Evolutionary conservation across 352 stramenopile genomes (phyloP).

Genomic region (Phytopythium ostracodes): DNA sequence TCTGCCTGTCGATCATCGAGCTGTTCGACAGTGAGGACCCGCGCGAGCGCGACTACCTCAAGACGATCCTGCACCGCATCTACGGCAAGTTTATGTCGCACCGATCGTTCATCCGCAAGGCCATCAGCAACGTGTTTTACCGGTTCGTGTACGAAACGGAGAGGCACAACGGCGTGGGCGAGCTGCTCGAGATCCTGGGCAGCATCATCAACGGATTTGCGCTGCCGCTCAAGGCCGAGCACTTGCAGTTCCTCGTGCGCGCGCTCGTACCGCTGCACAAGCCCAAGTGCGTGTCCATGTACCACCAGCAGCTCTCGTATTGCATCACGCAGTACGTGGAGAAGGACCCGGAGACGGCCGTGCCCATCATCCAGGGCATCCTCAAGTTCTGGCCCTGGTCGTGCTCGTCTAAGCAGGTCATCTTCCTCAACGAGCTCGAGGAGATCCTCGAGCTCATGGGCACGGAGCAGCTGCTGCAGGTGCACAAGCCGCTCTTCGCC

Average conservation of each 20-base stretch:
- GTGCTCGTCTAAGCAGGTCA: constrained; percentile 92
- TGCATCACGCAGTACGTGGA: constrained; percentile 99
- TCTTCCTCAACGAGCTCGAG: constrained; percentile 99
- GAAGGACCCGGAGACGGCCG: constrained; percentile 97
- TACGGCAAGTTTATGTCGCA: constrained; percentile 99
- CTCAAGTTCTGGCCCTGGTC: constrained; percentile 96
- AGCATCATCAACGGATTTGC: constrained; percentile 99
- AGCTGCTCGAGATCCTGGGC: constrained; percentile 97
- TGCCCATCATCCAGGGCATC: constrained; percentile 93
- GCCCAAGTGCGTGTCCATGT: constrained; percentile 95
- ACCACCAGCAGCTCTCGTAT: constrained; percentile 99
- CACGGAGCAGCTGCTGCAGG: constrained; percentile 67
- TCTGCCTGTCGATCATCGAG: constrained; percentile 95
- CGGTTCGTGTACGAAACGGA: constrained; percentile 98
- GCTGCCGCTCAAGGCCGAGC: constrained; percentile 98
- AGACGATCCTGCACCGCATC: constrained; percentile 99
- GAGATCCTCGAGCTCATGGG: constrained; percentile 97
- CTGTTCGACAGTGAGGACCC: constrained; percentile 96
- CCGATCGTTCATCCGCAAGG: constrained; percentile 96
- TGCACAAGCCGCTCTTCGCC: constrained; percentile 78
- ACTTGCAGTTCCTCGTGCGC: constrained; percentile 93
- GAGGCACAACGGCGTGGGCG: constrained; percentile 93
- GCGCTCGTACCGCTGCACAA: constrained; percentile 99
- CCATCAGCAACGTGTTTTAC: constrained; percentile 99
- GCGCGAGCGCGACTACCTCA: constrained; percentile 98